A percentile compares a stretch with the other conserved stretches of the same genome.
phyloP scores from a whole-genome alignment of 495 filamentous ascomycete species.

The Trichoderma parareesei region DNA sequence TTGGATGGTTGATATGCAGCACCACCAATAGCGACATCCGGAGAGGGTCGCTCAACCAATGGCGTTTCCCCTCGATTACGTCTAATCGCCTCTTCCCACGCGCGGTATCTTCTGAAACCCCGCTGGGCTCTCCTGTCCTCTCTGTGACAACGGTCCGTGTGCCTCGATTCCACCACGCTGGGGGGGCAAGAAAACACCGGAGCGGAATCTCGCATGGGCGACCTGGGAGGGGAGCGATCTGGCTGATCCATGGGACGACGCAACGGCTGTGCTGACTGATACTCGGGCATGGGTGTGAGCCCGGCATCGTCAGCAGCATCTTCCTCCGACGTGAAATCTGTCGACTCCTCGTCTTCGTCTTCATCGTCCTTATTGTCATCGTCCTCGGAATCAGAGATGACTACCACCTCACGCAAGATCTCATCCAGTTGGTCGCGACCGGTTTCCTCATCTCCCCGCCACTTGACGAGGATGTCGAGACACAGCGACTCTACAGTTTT shows the following conservation, averaged over 20 bases:
- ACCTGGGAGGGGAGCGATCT: neutral
- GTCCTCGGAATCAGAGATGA: constrained; percentile 74
- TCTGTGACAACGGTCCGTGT: neutral
- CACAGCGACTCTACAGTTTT: constrained; percentile 60
- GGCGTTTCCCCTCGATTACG: constrained; percentile 10
- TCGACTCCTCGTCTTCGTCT: constrained; percentile 20
- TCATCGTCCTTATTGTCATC: constrained; percentile 45
- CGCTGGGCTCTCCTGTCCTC: constrained; percentile 1
- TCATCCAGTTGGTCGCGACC: constrained; percentile 69
- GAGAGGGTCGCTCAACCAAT: neutral
- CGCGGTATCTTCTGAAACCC: constrained; percentile 11
- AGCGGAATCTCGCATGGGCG: neutral
- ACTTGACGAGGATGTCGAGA: constrained; percentile 67
- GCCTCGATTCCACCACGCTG: neutral
- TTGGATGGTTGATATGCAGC: neutral
- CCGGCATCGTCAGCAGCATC: constrained; percentile 2
- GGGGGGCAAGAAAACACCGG: neutral
- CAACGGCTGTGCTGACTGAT: neutral
- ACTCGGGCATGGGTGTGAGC: constrained; percentile 9
- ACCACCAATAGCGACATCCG: neutral
- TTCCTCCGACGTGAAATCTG: constrained; percentile 16
- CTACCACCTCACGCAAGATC: constrained; percentile 70
- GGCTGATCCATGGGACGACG: neutral
- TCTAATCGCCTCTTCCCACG: constrained; percentile 11
- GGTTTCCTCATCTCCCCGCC: constrained; percentile 80